Base-by-base conservation (phyloP, 2,329 filamentous ascomycete genomes). In the Pestalotiopsis sp. region DNA sequence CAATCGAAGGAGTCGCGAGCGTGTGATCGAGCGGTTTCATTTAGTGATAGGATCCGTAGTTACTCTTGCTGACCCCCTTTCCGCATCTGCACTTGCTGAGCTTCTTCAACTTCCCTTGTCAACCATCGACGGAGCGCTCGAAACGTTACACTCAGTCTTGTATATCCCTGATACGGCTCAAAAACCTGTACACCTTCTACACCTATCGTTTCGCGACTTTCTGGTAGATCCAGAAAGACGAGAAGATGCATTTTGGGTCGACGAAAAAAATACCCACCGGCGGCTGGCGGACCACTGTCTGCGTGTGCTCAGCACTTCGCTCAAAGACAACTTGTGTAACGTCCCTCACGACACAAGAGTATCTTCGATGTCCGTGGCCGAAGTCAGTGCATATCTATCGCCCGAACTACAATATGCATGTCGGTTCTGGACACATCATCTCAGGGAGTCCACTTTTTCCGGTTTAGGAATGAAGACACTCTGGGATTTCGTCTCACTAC, bases 361-460 rank as follows among this genome's bases (percentile, higher is more conserved):
- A 55, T 70, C 69, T 4, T 70, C 75, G 9, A 69, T 80, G 12
- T 69, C 74, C 31, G 64, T 61, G 12, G 27, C 70, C 31, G 69
- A 57, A 45, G 73, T 79, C 38, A 72, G 72, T 38, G 68, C 49
- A 57, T 71, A 11, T 70, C 69, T 78, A 31, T 73, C 78, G 6
- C 25, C 73, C 7, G 74, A 79, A 13, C 36, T 82, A 11, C 72
- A 76, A 67, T 85, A 85, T 74, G 80, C 80, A 14, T 82, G 79
- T 70, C 74, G 72, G 1, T 81, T 82, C 69, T 84, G 80, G 81
- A 72, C 75, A 0, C 68, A 77, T n/a, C 81, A 83, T 66, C 66
- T 74, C 12, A 68, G 75, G 69, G 67, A 74, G 38, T 76, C 76
- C 70, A 70, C 68, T 61, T 39, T 67, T 65, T 3, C 0, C 3